phyloP scores from a whole-genome alignment of 805 yeast genomes.

The Schizosaccharomyces lindneri region DNA sequence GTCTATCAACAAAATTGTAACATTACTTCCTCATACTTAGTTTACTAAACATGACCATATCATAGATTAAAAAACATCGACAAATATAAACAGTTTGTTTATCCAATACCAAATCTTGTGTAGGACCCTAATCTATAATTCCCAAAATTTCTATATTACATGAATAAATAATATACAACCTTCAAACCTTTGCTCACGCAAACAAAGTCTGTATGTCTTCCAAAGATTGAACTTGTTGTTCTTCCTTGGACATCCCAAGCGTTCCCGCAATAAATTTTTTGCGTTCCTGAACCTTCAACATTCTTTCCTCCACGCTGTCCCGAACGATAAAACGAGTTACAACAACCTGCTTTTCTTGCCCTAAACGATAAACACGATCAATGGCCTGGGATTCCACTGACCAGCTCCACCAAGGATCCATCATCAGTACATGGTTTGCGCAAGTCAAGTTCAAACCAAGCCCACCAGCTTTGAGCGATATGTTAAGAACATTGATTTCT shows the following conservation, averaged over 20 bases:
- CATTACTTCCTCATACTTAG: no score
- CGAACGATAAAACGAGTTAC: conserved; percentile 62
- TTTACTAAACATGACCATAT: neutral
- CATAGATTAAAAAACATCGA: neutral
- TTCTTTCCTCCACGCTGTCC: conserved; percentile 64
- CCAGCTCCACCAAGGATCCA: conserved; percentile 97
- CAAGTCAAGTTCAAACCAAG: conserved; percentile 73
- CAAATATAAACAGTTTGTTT: neutral
- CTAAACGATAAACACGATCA: conserved; percentile 66
- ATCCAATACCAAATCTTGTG: neutral
- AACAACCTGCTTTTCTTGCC: conserved; percentile 44
- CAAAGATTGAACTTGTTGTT: conserved; percentile 12
- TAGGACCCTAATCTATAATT: neutral
- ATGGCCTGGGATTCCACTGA: conserved; percentile 18
- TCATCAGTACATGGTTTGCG: conserved; percentile 63
- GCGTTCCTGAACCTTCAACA: conserved; percentile 67
- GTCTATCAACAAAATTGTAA: no score
- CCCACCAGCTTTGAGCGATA: conserved; percentile 81
- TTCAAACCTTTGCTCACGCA: conserved; percentile 5
- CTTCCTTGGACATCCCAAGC: conserved; percentile 14
- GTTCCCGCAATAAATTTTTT: conserved; percentile 21
- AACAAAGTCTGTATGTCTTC: conserved; percentile 15
- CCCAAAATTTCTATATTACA: no score
- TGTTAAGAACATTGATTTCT: conserved; percentile 26
- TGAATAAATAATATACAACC: no score